Conservation (phyloP, 192 early-diverging fungal species). For the Coemansia sp. region DNA sequence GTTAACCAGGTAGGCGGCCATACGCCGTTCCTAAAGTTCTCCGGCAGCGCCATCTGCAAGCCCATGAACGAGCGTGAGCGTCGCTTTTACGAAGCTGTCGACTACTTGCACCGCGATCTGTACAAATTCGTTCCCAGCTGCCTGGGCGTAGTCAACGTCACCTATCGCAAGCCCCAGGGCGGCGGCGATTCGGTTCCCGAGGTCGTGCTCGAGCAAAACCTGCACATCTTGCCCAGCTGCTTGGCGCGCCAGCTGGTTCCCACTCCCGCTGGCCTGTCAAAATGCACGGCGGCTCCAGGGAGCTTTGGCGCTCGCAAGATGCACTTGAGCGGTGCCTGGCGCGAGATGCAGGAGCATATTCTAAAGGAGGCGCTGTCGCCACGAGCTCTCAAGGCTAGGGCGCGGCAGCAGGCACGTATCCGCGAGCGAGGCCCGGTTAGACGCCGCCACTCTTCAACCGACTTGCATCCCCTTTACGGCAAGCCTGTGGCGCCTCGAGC, state of each 20-base stretch:
- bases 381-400: conserved; percentile 71
- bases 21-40: conserved; percentile 92
- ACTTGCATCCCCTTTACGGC: conserved; percentile 44
- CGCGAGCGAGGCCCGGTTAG: conserved; percentile 37
- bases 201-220: conserved; percentile 88
- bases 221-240: conserved; percentile 79
- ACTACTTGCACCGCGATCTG: conserved; percentile 71
- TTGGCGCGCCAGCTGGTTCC: conserved; percentile 51
- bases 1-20: conserved; percentile 96
- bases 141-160: conserved; percentile 93
- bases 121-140: conserved; percentile 90
- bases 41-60: conserved; percentile 96
- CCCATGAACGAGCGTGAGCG: conserved; percentile 83
- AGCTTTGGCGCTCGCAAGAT: conserved; percentile 54
- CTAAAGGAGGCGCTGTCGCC: conserved; percentile 91
- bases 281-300: conserved; percentile 46
- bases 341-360: conserved; percentile 82
- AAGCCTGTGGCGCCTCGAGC: conserved; percentile 8
- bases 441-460: conserved; percentile 58
- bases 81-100: conserved; percentile 88
- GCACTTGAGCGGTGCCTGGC: conserved; percentile 60
- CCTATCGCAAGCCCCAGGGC: conserved; percentile 56
- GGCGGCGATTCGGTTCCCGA: conserved; percentile 49
- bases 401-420: conserved; percentile 60
- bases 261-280: conserved; percentile 21